A percentile compares a stretch with the other conserved stretches of the same genome.
These are phyloP conservation scores for Lenwebbia sp. DNA, from an alignment of 345 rosid genomes.

Conservation along the genomic window DNA sequence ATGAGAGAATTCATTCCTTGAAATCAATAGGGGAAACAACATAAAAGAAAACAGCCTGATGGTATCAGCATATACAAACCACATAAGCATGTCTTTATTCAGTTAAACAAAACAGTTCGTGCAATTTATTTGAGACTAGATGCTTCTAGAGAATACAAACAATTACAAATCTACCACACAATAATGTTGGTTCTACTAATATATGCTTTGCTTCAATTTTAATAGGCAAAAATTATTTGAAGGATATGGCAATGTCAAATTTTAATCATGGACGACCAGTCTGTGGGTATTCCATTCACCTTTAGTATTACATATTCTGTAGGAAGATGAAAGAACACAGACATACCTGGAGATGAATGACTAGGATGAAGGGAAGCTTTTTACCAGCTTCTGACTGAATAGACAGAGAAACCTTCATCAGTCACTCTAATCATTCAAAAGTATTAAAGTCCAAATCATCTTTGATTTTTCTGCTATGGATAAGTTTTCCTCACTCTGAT, in stretches of 20 bases:
- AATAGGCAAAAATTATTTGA: background rate
- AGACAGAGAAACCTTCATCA: background rate
- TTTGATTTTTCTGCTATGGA: background rate
- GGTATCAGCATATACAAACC: background rate
- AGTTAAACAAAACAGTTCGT: background rate
- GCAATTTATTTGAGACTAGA: background rate
- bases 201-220: background rate
- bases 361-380: constrained; percentile 79
- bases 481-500: background rate
- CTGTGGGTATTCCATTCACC: background rate
- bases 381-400: constrained; percentile 85
- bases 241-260: background rate
- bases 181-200: background rate
- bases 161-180: background rate
- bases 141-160: background rate
- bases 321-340: background rate
- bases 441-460: background rate
- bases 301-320: background rate
- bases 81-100: background rate
- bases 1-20: background rate
- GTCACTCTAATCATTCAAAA: background rate
- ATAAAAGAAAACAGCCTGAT: background rate
- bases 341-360: constrained; percentile 84
- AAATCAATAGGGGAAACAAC: background rate
- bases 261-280: background rate